Base-by-base conservation (phyloP, 257 asterid species). In the Phtheirospermum japonicum region DNA sequence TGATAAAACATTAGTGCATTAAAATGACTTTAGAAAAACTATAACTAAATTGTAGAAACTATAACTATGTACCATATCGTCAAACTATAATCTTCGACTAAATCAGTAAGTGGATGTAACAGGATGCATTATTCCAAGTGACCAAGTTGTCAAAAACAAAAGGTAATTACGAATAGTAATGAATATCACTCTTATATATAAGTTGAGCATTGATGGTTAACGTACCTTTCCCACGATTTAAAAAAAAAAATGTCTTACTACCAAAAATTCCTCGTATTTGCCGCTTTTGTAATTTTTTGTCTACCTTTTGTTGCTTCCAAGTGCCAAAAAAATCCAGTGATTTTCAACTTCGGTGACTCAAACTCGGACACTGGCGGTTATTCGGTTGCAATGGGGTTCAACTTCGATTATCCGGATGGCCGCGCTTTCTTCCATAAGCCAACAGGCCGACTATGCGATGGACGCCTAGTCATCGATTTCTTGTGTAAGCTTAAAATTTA, bases 361-460 rank as follows among this genome's bases (percentile, higher is more conserved):
- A 80, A 79, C 63, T 82, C 89, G 5, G 84, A 83, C 63, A 83
- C 80, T 0, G 84, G 86, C 13, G 82, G 81, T n/a, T 55, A n/a
- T 0, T 58, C 82, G 0, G 73, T 72, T 50, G 69, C 70, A 20
- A 65, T 9, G 58, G 88, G 88, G 12, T 63, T 67, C 67, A 49
- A 32, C 4, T 66, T 70, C 17, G 83, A 74, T 20, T 71, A 71
- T 66, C 78, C 88, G 0, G 75, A 70, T 18, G 73, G 68, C 2
- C 80, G 73, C 1, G 67, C 79, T 49, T 77, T 77, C 42, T 77
- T 71, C 32, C 76, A 68, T 53, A 58, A 54, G 12, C 70, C 80
- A 40, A 68, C 79, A 0, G 86, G 82, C 30, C 69, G 84, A 14
- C 40, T 65, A 26, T 71, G 75, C 20, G 78, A 78, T 59, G 84